Conservation (phyloP, 2,329 filamentous ascomycete genomes). For the Neonectria coccinea region DNA sequence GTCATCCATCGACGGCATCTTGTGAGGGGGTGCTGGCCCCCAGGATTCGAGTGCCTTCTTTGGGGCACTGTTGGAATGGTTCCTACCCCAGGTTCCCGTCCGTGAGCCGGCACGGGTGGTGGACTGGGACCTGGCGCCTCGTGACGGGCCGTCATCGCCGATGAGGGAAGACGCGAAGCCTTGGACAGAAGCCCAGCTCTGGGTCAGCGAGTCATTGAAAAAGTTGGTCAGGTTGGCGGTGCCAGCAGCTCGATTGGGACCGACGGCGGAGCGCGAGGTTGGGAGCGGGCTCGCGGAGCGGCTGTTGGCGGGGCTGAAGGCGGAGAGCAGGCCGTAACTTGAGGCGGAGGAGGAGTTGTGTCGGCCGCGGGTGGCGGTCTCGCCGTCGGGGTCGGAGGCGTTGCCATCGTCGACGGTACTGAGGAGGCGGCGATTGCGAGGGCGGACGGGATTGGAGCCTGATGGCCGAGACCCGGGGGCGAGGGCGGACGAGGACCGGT, state of each 20-base stretch:
- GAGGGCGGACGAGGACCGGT: slow-evolving; percentile 61
- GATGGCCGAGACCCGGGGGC: slow-evolving; percentile 56
- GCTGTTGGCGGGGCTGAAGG: slow-evolving; percentile 54
- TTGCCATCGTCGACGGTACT: slow-evolving; percentile 47
- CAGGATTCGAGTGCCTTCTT: slow-evolving; percentile 51
- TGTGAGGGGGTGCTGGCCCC: slow-evolving; percentile 63
- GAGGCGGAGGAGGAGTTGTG: slow-evolving; percentile 34
- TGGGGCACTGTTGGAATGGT: slow-evolving; percentile 32
- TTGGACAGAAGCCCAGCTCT: slow-evolving; percentile 67
- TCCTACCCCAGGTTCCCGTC: slow-evolving; percentile 36
- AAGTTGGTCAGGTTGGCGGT: slow-evolving; percentile 55
- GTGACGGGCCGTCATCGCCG: slow-evolving; percentile 39
- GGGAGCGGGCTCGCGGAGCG: slow-evolving; percentile 64
- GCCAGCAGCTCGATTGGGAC: slow-evolving; percentile 48
- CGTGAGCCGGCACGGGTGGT: slow-evolving; percentile 38
- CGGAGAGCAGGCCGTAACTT: slow-evolving; percentile 48
- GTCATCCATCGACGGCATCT: slow-evolving; percentile 55
- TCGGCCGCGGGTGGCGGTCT: slow-evolving; percentile 37
- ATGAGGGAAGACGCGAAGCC: slow-evolving; percentile 62
- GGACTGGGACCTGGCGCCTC: slow-evolving; percentile 38
- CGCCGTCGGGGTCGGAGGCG: slow-evolving; percentile 38
- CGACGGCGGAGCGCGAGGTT: slow-evolving; percentile 50
- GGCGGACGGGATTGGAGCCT: slow-evolving; percentile 56
- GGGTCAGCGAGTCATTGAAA: slow-evolving; percentile 63
- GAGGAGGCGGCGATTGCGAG: slow-evolving; percentile 63